Conservation (phyloP, 768 basidiomycete species). For the Tricholoma sp. region DNA sequence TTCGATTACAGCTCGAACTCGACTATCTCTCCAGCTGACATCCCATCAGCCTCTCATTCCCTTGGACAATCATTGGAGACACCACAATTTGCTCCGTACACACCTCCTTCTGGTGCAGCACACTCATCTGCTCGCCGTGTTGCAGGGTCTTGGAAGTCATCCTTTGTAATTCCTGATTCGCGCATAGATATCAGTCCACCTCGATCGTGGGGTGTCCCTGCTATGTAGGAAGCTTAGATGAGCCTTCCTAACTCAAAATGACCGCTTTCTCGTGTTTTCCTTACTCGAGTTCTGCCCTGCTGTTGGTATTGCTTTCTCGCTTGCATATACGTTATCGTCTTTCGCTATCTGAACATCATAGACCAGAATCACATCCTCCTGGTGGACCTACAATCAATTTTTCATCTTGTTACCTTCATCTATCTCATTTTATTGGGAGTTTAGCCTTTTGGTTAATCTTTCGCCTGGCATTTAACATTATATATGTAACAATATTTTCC, state of each 20-base stretch:
- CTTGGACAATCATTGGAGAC: slow-evolving; percentile 3
- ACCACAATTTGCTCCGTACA: slow-evolving; percentile 27
- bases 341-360: background rate
- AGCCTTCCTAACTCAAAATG: background rate
- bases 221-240: slow-evolving; percentile 4
- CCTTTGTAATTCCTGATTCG: slow-evolving; percentile 15
- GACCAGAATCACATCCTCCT: background rate
- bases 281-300: background rate
- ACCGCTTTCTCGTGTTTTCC: background rate
- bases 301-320: slow-evolving; percentile 1
- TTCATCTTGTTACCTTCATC: background rate
- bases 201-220: slow-evolving; percentile 22
- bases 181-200: slow-evolving; percentile 25
- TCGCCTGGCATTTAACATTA: background rate
- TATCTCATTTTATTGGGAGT: background rate
- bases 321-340: slow-evolving; percentile 1
- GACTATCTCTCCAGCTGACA: background rate
- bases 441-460: background rate
- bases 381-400: background rate
- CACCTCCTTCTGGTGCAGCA: slow-evolving; percentile 51
- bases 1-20: slow-evolving; percentile 1
- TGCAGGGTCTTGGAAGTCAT: slow-evolving; percentile 43
- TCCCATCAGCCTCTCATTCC: background rate
- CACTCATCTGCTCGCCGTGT: slow-evolving; percentile 48
- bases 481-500: background rate